phyloP scores from a whole-genome alignment of 768 basidiomycete genomes.

The Tylopilus rubrobrunneus region DNA sequence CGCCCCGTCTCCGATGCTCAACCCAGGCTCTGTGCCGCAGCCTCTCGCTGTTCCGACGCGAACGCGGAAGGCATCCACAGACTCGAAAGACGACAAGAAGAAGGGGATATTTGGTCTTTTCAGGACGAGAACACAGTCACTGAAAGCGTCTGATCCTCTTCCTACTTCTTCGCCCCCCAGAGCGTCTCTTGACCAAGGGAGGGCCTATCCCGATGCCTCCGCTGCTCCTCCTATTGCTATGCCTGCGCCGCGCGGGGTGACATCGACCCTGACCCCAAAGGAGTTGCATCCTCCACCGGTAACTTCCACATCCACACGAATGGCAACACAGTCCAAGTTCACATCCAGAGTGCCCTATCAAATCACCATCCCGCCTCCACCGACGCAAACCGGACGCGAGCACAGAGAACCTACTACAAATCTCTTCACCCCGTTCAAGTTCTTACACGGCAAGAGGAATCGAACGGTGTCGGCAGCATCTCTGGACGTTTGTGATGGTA shows the following conservation, averaged over 20 bases:
- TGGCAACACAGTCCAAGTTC: constrained; percentile 14
- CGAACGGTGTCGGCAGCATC: constrained; percentile 72
- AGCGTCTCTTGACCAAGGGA: constrained; percentile 21
- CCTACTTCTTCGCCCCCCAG: constrained; percentile 18
- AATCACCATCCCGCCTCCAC: constrained; percentile 30
- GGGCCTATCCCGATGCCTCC: constrained; percentile 7
- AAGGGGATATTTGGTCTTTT: constrained; percentile 28
- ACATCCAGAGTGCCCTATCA: constrained; percentile 19
- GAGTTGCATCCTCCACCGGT: constrained; percentile 8
- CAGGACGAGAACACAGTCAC: constrained; percentile 30
- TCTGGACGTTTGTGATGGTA: constrained; percentile 72
- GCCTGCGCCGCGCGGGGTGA: constrained; percentile 13
- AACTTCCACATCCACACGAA: constrained; percentile 6
- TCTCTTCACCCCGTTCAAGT: constrained; percentile 60
- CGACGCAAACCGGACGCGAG: constrained; percentile 29
- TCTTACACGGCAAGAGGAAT: constrained; percentile 53
- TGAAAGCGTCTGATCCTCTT: constrained; percentile 26
- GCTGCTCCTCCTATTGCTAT: not conserved
- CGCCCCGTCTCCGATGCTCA: constrained; percentile 45
- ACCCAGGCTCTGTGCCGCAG: constrained; percentile 26
- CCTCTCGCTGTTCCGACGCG: constrained; percentile 16
- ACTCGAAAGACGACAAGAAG: constrained; percentile 33
- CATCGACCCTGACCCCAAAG: constrained; percentile 13
- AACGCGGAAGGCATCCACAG: constrained; percentile 25
- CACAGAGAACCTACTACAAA: constrained; percentile 41